A percentile compares a stretch with the other conserved stretches of the same genome.
Conservation (phyloP, 2,329 filamentous ascomycete species). For the Pseudopithomyces maydicus region DNA sequence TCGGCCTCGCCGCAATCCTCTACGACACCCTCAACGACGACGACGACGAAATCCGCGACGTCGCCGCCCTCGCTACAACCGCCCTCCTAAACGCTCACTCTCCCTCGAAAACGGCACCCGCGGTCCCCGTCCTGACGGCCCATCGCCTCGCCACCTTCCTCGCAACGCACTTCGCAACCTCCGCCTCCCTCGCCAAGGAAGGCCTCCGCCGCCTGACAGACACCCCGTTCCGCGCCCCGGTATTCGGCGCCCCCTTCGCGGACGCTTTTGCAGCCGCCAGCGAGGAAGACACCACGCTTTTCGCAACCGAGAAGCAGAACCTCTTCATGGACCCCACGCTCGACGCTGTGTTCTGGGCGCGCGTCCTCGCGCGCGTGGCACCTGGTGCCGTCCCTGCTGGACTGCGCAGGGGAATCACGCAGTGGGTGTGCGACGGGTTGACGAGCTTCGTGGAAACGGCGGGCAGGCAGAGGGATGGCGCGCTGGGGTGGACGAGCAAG, state of each 20-base stretch:
- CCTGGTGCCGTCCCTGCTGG: slow-evolving; percentile 26
- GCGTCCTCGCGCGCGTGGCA: slow-evolving; percentile 50
- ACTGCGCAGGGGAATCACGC: slow-evolving; percentile 17
- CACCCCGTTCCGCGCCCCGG: slow-evolving; percentile 10
- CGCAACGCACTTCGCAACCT: slow-evolving; percentile 38
- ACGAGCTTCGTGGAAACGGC: slow-evolving; percentile 45
- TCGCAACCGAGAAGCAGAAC: slow-evolving; percentile 90
- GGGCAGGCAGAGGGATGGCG: slow-evolving; percentile 59
- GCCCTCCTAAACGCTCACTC: slow-evolving; percentile 48
- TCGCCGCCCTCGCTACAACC: slow-evolving; percentile 60
- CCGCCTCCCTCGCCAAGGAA: slow-evolving; percentile 39
- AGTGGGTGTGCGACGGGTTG: slow-evolving; percentile 61
- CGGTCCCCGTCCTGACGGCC: slow-evolving; percentile 57
- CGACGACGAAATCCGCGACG: slow-evolving; percentile 82
- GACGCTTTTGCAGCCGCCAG: slow-evolving; percentile 36
- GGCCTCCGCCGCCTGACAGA: slow-evolving; percentile 48
- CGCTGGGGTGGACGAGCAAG: slow-evolving; percentile 74
- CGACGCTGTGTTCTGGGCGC: slow-evolving; percentile 73
- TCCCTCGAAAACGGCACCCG: slow-evolving; percentile 25
- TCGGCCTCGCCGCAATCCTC: slow-evolving; percentile 52
- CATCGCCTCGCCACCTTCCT: slow-evolving; percentile 45
- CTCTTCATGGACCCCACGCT: slow-evolving; percentile 84
- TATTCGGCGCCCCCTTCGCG: slow-evolving; percentile 17
- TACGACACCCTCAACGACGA: slow-evolving; percentile 69
- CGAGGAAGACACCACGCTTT: slow-evolving; percentile 69